Conservation (phyloP, 768 basidiomycete genomes). For the Trametes coccinea region DNA sequence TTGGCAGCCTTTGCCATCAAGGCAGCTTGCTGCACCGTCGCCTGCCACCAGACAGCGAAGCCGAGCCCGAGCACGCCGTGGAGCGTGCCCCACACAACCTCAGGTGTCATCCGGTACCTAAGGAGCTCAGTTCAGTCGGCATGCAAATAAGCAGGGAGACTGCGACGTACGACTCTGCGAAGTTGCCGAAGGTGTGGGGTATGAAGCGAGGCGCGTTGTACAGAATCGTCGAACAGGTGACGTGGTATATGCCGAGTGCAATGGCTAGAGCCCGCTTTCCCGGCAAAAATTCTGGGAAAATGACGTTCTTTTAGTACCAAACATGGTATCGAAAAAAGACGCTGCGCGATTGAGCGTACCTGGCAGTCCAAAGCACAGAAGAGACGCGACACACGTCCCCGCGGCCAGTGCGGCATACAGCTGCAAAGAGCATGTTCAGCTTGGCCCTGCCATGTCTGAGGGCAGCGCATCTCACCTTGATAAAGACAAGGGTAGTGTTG, state of each 20-base stretch:
- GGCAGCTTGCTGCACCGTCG: slow-evolving; percentile 48
- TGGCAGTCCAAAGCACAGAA: slow-evolving; percentile 72
- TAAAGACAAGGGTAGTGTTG: slow-evolving; percentile 74
- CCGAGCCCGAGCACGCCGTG: slow-evolving; percentile 73
- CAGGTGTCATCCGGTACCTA: slow-evolving; percentile 69
- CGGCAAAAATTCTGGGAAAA: slow-evolving; percentile 67
- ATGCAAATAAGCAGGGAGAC: neutral
- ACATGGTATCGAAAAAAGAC: no score
- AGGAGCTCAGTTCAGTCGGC: neutral
- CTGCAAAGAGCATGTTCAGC: slow-evolving; percentile 37
- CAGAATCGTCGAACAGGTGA: slow-evolving; percentile 68
- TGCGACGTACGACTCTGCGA: slow-evolving; percentile 61
- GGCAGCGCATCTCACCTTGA: slow-evolving; percentile 55
- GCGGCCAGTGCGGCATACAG: slow-evolving; percentile 66
- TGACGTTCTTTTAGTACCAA: no score
- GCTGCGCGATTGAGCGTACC: slow-evolving; percentile 39
- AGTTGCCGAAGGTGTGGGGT: slow-evolving; percentile 64
- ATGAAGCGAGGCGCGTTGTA: slow-evolving; percentile 80
- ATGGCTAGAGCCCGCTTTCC: slow-evolving; percentile 85
- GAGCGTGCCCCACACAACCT: slow-evolving; percentile 67
- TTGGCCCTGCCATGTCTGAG: neutral
- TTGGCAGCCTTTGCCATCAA: slow-evolving; percentile 22
- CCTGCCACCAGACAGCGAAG: slow-evolving; percentile 84
- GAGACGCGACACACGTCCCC: slow-evolving; percentile 57
- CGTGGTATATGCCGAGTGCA: slow-evolving; percentile 75